Conservation (phyloP, 148 eudicot species). For the Camellia granthamiana region DNA sequence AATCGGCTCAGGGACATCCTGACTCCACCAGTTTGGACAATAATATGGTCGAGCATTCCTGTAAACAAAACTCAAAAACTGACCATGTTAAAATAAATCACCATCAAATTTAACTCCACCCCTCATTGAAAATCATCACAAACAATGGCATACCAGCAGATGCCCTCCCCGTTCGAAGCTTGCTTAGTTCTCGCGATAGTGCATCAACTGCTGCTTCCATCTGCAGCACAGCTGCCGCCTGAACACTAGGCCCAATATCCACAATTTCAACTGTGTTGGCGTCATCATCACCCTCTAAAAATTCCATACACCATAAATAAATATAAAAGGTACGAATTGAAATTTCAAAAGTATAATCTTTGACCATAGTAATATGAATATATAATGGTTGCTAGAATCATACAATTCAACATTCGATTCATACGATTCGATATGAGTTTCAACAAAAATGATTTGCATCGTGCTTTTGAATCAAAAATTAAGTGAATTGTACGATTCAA, state of each 20-base stretch:
- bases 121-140: not conserved
- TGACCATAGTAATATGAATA: not conserved
- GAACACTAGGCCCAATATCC: slow-evolving; percentile 56
- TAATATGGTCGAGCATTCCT: slow-evolving; percentile 97
- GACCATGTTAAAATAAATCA: slow-evolving; percentile 3
- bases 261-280: slow-evolving; percentile 38
- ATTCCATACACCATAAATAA: not conserved
- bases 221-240: slow-evolving; percentile 57
- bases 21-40: slow-evolving; percentile 76
- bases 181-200: slow-evolving; percentile 71
- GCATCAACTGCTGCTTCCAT: slow-evolving; percentile 95
- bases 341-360: not conserved
- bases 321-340: not conserved
- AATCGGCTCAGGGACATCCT: slow-evolving; percentile 68
- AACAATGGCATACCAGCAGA: slow-evolving; percentile 50
- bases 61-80: slow-evolving; percentile 17
- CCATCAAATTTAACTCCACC: not conserved
- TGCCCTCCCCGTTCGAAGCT: slow-evolving; percentile 93
- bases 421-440: too few species aligned
- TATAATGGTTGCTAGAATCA: too few species aligned
- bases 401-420: too few species aligned
- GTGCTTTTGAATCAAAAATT: too few species aligned
- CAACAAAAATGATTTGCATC: too few species aligned
- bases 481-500: too few species aligned
- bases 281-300: slow-evolving; percentile 47